phyloP scores from a whole-genome alignment of 768 basidiomycete genomes.

The Russula dissimulans region DNA sequence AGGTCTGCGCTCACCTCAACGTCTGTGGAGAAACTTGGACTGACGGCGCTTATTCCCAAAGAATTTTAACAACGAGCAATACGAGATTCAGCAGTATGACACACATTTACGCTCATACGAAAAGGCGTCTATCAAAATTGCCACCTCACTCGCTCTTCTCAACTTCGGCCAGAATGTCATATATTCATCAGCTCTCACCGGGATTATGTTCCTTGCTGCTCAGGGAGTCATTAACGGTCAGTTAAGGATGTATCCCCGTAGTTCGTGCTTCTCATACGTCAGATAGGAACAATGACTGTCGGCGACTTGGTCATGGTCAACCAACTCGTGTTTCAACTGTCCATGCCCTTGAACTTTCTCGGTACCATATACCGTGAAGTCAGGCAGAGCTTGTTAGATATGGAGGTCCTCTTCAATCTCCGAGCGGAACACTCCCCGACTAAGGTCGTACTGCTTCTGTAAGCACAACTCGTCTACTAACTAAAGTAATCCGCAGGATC shows the following conservation, averaged over 20 bases:
- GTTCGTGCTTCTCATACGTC: constrained; percentile 1
- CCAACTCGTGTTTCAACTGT: constrained; percentile 95
- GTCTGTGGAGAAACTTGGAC: background rate
- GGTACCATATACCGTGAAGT: constrained; percentile 97
- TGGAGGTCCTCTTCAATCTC: constrained; percentile 91
- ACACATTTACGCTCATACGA: constrained; percentile 80
- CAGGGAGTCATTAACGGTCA: constrained; percentile 87
- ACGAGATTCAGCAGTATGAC: constrained; percentile 88
- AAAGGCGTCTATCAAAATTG: constrained; percentile 87
- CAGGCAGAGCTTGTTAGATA: constrained; percentile 90
- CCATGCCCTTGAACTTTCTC: constrained; percentile 92
- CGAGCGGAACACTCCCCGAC: constrained; percentile 71
- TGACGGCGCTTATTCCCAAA: constrained; percentile 26
- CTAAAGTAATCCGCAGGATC: constrained; percentile 42
- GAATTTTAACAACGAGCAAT: constrained; percentile 97
- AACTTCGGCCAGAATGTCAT: constrained; percentile 98
- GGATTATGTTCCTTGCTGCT: constrained; percentile 94
- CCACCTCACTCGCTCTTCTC: constrained; percentile 84
- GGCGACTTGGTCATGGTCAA: constrained; percentile 99
- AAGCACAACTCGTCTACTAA: background rate
- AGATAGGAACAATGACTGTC: constrained; percentile 88
- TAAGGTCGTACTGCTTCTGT: constrained; percentile 28
- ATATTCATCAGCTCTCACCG: constrained; percentile 86
- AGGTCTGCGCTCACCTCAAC: constrained; percentile 42
- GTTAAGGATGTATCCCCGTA: constrained; percentile 16